A percentile compares a stretch with the other conserved stretches of the same genome.
phyloP scores from a whole-genome alignment of 768 basidiomycete genomes.

The Trametes punicea region DNA sequence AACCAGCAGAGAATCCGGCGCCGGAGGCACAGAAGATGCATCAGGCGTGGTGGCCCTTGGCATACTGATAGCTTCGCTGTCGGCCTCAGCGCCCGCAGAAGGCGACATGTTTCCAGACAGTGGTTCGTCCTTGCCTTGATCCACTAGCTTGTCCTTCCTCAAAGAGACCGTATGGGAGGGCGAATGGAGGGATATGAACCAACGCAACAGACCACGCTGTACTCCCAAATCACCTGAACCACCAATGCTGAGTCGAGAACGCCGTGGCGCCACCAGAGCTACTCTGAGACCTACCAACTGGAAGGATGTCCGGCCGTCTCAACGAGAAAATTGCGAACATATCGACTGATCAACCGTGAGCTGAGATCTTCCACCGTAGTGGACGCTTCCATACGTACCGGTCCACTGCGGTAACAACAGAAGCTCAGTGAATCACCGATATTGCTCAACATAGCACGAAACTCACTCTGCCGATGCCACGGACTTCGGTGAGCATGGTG shows the following conservation, averaged over 20 bases:
- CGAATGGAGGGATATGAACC: conserved; percentile 64
- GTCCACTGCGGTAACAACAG: conserved; percentile 48
- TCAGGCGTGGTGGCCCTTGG: conserved; percentile 18
- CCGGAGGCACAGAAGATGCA: conserved; percentile 23
- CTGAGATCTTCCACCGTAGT: not conserved
- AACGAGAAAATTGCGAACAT: conserved; percentile 93
- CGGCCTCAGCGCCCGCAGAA: not conserved
- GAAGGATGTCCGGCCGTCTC: conserved; percentile 77
- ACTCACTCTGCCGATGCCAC: conserved; percentile 70
- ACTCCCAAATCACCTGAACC: conserved; percentile 76
- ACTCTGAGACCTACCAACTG: conserved; percentile 44
- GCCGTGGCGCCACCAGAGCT: conserved; percentile 22
- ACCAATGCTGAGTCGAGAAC: not conserved
- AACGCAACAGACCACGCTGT: conserved; percentile 67
- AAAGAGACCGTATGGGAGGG: conserved; percentile 48
- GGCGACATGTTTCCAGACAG: conserved; percentile 7
- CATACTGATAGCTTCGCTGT: not conserved
- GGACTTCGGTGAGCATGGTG: conserved; percentile 70
- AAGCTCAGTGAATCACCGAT: not conserved
- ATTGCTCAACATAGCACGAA: not conserved
- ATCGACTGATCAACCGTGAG: conserved; percentile 50
- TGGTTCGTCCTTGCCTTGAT: conserved; percentile 38
- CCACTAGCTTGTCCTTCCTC: conserved; percentile 30
- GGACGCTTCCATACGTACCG: conserved; percentile 35
- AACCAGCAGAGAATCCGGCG: conserved; percentile 12